Evolutionary conservation across 2,329 filamentous ascomycete species (phyloP).

Genomic region (Aspergillus thermomutatus): DNA sequence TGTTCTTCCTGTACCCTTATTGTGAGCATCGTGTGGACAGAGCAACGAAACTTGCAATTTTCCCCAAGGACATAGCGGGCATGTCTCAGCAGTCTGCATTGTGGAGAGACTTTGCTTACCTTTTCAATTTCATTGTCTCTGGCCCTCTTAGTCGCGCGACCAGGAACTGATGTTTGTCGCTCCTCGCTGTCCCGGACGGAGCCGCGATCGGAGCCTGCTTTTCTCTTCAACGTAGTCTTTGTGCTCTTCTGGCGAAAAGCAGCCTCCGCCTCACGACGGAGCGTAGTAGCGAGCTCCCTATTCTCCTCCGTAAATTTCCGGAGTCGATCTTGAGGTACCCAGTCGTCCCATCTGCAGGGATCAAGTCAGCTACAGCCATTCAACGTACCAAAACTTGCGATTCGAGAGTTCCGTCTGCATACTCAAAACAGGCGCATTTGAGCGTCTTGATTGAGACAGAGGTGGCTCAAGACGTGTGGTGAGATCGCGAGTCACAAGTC

Average conservation of each 20-base stretch:
- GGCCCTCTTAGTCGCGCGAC: conserved; percentile 42
- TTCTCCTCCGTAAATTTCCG: conserved; percentile 95
- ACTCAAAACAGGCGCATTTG: no score
- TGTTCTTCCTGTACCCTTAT: conserved; percentile 68
- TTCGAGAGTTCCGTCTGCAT: no score
- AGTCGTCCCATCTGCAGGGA: conserved; percentile 81
- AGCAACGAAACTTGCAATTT: not conserved
- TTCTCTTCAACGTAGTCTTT: conserved; percentile 38
- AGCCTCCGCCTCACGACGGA: conserved; percentile 42
- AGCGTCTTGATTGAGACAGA: no score
- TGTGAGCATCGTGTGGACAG: conserved; percentile 3
- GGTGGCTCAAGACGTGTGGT: not conserved
- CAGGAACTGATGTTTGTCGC: conserved; percentile 42
- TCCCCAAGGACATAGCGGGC: not conserved
- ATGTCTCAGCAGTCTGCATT: conserved; percentile 1
- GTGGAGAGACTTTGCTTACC: conserved; percentile 24
- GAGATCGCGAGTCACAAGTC: not conserved
- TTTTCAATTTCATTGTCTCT: conserved; percentile 49
- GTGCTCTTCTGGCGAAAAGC: conserved; percentile 30
- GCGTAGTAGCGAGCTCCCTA: conserved; percentile 69
- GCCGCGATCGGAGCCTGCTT: conserved; percentile 39
- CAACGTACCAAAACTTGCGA: not conserved
- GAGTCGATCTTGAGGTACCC: conserved; percentile 90
- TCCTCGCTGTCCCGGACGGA: conserved; percentile 46
- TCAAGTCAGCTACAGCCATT: conserved; percentile 9